Conservation (phyloP, 129 eudicot genomes). For the Flaveria bidentis region DNA sequence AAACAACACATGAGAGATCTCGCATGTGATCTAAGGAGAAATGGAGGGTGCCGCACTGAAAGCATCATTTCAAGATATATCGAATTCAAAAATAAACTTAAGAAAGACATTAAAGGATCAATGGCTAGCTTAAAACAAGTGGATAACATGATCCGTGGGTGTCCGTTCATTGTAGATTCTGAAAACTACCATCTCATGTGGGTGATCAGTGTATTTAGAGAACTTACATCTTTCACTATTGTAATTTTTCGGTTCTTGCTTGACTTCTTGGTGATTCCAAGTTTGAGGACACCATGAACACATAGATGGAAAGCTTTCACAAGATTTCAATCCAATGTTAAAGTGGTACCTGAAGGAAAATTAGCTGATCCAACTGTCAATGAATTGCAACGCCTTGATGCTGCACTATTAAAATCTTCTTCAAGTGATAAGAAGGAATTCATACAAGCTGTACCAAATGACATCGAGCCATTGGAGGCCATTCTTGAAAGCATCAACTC, state of each 20-base stretch:
- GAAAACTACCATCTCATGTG: constrained; percentile 20
- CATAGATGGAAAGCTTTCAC: constrained; percentile 23
- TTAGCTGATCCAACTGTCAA: constrained; percentile 8
- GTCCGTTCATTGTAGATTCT: neutral
- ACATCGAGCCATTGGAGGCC: constrained; percentile 26
- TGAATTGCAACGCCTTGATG: constrained; percentile 36
- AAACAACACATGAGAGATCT: constrained; percentile 25
- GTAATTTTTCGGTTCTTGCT: constrained; percentile 20
- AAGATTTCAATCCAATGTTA: constrained; percentile 26
- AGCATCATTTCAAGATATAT: constrained; percentile 24
- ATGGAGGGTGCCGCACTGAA: constrained; percentile 24
- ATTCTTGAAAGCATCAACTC: constrained; percentile 27
- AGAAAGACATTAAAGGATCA: constrained; percentile 26
- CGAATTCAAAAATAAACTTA: constrained; percentile 32
- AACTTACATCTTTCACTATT: constrained; percentile 27
- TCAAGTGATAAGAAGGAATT: neutral
- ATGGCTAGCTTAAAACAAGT: constrained; percentile 19
- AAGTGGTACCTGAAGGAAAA: constrained; percentile 29
- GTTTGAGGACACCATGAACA: constrained; percentile 18
- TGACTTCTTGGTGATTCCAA: constrained; percentile 21
- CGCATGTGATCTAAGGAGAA: constrained; percentile 32
- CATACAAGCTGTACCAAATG: constrained; percentile 3
- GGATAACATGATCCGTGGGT: constrained; percentile 10
- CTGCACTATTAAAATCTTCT: neutral
- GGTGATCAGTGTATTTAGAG: constrained; percentile 30